phyloP scores from a whole-genome alignment of 257 asterid genomes.

The Solanum tacnaense region DNA sequence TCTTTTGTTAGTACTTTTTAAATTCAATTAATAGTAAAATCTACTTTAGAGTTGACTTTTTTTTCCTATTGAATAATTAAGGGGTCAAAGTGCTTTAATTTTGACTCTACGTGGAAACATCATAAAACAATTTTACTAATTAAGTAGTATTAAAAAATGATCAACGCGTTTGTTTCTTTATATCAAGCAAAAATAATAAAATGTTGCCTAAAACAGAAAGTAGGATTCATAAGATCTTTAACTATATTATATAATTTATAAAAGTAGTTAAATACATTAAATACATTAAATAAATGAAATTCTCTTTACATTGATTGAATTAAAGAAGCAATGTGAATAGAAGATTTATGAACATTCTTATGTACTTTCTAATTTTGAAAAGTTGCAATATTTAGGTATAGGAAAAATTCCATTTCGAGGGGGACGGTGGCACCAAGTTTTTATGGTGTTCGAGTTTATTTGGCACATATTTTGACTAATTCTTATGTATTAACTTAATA shows the following conservation, averaged over 20 bases:
- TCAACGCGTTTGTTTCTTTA: neutral
- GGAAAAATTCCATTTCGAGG: neutral
- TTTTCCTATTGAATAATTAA: neutral
- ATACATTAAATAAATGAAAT: neutral
- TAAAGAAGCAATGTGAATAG: conserved; percentile 1
- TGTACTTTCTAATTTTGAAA: neutral
- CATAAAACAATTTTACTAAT: neutral
- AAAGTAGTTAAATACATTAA: neutral
- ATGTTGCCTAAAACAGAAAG: neutral
- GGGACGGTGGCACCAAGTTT: neutral
- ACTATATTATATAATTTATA: neutral
- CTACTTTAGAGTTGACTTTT: neutral
- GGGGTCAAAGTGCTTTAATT: neutral
- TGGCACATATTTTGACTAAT: neutral
- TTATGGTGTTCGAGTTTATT: neutral
- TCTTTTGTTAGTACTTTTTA: neutral
- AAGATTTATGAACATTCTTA: neutral
- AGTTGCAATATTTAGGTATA: neutral
- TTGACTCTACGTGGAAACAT: neutral
- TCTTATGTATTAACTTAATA: neutral
- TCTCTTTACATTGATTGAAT: neutral
- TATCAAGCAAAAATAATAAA: neutral
- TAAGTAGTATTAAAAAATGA: neutral
- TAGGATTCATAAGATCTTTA: neutral
- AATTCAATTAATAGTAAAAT: neutral